Conservation (phyloP, 139 green algal genomes). For the Haematococcus sp. region DNA sequence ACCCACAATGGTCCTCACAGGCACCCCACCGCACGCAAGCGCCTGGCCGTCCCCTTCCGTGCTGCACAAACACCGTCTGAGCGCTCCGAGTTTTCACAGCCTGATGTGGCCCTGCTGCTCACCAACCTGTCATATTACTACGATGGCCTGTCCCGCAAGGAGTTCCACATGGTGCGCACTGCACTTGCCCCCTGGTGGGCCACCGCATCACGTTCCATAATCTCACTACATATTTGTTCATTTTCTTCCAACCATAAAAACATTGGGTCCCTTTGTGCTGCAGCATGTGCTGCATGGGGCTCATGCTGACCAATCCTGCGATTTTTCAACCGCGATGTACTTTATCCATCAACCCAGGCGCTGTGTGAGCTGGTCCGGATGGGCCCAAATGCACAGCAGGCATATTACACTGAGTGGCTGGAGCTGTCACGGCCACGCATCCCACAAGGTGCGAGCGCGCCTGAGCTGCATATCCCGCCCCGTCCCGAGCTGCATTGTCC, state of each 20-base stretch:
- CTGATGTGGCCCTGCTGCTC: constrained; percentile 49
- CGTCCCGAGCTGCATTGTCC: not conserved
- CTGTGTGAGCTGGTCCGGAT: too few relatives aligned
- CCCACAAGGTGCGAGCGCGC: not conserved
- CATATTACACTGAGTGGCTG: too few relatives aligned
- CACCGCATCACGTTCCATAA: constrained; percentile 36
- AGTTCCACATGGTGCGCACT: constrained; percentile 15
- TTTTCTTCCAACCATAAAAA: too few relatives aligned
- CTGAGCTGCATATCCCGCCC: not conserved
- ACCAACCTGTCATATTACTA: constrained; percentile 50
- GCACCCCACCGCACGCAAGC: constrained; percentile 25
- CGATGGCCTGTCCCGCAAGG: constrained; percentile 32
- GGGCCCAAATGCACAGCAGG: too few relatives aligned
- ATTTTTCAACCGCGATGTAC: too few relatives aligned
- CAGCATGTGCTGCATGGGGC: too few relatives aligned
- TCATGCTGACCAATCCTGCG: too few relatives aligned
- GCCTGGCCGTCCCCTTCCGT: constrained; percentile 50
- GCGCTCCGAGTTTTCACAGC: constrained; percentile 54
- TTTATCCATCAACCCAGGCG: too few relatives aligned
- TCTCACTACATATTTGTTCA: too few relatives aligned
- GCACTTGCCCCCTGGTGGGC: constrained; percentile 28
- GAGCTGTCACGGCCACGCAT: too few relatives aligned
- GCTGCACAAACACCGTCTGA: constrained; percentile 40
- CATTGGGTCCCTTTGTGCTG: too few relatives aligned
- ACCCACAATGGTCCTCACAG: constrained; percentile 17